These are phyloP conservation scores for Solioccasus polychromus DNA, from an alignment of 768 basidiomycete genomes.

Conservation along the genomic window DNA sequence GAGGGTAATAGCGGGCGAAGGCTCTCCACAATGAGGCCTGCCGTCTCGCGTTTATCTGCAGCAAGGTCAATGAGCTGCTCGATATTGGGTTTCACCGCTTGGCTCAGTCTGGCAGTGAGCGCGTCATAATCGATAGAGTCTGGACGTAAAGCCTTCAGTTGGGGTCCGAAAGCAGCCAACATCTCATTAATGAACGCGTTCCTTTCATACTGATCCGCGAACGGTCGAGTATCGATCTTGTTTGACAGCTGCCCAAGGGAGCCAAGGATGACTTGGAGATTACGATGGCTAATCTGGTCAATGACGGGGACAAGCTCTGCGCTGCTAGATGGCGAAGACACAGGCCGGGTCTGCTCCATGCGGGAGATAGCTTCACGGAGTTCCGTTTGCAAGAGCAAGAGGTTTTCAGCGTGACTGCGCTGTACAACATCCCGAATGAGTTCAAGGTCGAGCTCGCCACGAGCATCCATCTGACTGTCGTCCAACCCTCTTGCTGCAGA, in stretches of 20 bases:
- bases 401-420: slow-evolving; percentile 61
- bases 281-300: slow-evolving; percentile 57
- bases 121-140: slow-evolving; percentile 77
- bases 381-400: slow-evolving; percentile 56
- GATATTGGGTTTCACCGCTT: slow-evolving; percentile 87
- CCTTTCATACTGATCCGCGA: slow-evolving; percentile 44
- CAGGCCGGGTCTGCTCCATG: slow-evolving; percentile 31
- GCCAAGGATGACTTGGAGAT: slow-evolving; percentile 57
- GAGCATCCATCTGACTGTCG: slow-evolving; percentile 65
- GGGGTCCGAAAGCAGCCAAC: slow-evolving; percentile 54
- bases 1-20: slow-evolving; percentile 64
- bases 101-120: slow-evolving; percentile 69
- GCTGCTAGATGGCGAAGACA: slow-evolving; percentile 10
- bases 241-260: slow-evolving; percentile 49
- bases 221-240: slow-evolving; percentile 33
- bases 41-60: slow-evolving; percentile 86
- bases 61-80: slow-evolving; percentile 86
- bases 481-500: slow-evolving; percentile 56
- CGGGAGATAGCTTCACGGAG: slow-evolving; percentile 49
- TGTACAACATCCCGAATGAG: slow-evolving; percentile 68
- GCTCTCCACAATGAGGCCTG: slow-evolving; percentile 71
- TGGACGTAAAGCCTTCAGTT: slow-evolving; percentile 55
- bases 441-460: slow-evolving; percentile 77
- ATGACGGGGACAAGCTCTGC: slow-evolving; percentile 43
- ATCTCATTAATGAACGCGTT: slow-evolving; percentile 63